Percentiles rank a stretch among this genome's conserved stretches.
phyloP scores from a whole-genome alignment of 1,284 basidiomycete genomes.

The Apiotrichum domesticum region DNA sequence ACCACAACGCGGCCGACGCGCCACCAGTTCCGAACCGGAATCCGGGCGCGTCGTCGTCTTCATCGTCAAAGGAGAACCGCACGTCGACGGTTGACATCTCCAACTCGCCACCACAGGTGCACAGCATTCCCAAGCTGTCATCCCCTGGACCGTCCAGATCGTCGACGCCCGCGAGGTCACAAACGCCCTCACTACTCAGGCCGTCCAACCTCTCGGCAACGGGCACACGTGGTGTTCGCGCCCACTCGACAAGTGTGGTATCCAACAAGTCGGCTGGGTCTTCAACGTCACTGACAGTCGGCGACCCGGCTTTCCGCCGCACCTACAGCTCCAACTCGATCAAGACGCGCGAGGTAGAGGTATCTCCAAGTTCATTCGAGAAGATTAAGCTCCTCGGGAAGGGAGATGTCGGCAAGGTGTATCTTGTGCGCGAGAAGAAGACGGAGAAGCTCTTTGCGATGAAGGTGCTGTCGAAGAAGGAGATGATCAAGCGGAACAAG shows the following conservation, averaged over 20 bases:
- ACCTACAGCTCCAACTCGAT: conserved; percentile 98
- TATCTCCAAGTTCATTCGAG: conserved; percentile 80
- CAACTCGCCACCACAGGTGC: conserved; percentile 16
- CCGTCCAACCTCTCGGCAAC: conserved; percentile 37
- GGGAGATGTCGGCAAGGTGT: conserved; percentile 93
- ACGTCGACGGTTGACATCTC: conserved; percentile 13
- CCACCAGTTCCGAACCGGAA: conserved; percentile 31
- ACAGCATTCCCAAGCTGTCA: conserved; percentile 48
- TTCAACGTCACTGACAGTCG: not conserved
- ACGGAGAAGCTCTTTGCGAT: conserved; percentile 86
- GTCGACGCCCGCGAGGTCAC: conserved; percentile 50
- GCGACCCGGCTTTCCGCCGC: conserved; percentile 68
- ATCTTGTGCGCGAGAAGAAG: conserved; percentile 94
- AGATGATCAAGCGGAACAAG: conserved; percentile 98
- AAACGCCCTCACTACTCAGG: conserved; percentile 44
- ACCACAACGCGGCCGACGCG: conserved; percentile 25
- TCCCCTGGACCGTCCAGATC: conserved; percentile 56
- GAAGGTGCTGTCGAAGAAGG: conserved; percentile 96
- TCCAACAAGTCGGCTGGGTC: conserved; percentile 1
- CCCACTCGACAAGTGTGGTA: conserved; percentile 21
- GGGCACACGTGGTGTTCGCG: conserved; percentile 26
- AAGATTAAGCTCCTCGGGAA: conserved; percentile 94
- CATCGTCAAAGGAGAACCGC: not conserved
- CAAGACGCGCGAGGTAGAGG: conserved; percentile 86
- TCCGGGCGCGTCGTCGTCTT: not conserved